Conservation (phyloP, 768 basidiomycete genomes). For the Russula brevipes region DNA sequence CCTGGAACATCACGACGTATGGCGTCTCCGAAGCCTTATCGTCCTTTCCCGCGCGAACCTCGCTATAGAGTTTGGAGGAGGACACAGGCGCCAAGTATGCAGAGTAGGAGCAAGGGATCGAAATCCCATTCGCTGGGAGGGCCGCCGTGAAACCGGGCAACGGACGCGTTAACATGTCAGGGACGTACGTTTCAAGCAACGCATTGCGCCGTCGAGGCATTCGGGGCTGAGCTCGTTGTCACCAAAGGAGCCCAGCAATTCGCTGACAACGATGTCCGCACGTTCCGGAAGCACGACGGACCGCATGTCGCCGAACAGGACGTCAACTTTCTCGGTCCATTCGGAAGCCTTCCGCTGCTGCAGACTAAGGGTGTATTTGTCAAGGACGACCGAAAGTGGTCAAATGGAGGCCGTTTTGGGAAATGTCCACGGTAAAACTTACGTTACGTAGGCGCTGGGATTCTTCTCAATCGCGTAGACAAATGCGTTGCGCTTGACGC, state of each 20-base stretch:
- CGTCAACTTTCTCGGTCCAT: conserved; percentile 75
- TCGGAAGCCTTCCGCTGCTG: conserved; percentile 77
- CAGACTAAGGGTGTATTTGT: conserved; percentile 45
- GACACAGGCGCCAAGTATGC: conserved; percentile 92
- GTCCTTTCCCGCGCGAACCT: conserved; percentile 62
- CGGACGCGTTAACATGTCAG: background rate
- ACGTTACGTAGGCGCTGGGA: conserved; percentile 93
- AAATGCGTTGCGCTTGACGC: conserved; percentile 54
- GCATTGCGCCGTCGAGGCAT: conserved; percentile 92
- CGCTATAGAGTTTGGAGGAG: conserved; percentile 86
- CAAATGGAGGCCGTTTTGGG: conserved; percentile 20
- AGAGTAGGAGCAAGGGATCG: conserved; percentile 94
- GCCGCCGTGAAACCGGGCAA: conserved; percentile 8
- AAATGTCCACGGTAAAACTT: conserved; percentile 33
- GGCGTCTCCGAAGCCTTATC: conserved; percentile 84
- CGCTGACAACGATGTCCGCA: conserved; percentile 92
- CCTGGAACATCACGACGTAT: conserved; percentile 98
- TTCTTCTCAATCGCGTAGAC: conserved; percentile 97
- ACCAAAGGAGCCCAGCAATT: conserved; percentile 94
- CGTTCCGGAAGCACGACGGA: conserved; percentile 73
- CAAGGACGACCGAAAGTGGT: background rate
- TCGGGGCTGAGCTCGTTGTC: conserved; percentile 99
- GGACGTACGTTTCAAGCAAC: conserved; percentile 71
- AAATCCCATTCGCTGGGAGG: conserved; percentile 76
- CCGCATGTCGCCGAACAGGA: conserved; percentile 96